These are phyloP conservation scores for Gypsophila paniculata DNA, from an alignment of 179 eudicot genomes.

Conservation along the genomic window DNA sequence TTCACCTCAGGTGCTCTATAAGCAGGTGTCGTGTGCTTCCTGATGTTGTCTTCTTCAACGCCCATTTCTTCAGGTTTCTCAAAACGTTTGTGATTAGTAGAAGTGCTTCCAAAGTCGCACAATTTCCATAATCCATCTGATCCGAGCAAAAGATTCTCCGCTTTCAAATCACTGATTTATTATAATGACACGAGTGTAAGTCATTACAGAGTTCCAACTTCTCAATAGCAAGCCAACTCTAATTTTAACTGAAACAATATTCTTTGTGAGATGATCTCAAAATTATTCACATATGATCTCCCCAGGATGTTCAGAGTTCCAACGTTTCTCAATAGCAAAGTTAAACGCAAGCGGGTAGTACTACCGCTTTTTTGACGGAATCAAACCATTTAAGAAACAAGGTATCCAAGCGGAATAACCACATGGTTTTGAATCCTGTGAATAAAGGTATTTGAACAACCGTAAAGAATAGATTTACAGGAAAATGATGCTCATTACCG, in stretches of 20 bases:
- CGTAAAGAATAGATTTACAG: not conserved
- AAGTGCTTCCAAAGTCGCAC: conserved; percentile 95
- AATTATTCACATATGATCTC: not conserved
- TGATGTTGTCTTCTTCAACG: conserved; percentile 90
- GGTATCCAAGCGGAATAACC: not conserved
- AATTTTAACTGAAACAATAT: not conserved
- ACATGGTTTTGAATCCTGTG: not conserved
- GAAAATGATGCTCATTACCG: conserved; percentile 43
- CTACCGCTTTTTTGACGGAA: not conserved
- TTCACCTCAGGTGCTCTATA: conserved; percentile 96
- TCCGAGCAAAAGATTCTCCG: conserved; percentile 85
- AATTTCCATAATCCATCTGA: conserved; percentile 90
- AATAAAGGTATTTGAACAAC: not conserved
- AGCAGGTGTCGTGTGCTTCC: conserved; percentile 98
- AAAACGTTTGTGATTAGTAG: conserved; percentile 90
- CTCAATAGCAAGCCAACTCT: not conserved
- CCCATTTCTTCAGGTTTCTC: conserved; percentile 99
- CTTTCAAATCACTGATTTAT: conserved; percentile 83
- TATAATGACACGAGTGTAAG: conserved; percentile 18
- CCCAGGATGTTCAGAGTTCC: not conserved
- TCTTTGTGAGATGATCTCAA: not conserved
- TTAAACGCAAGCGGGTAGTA: not conserved
- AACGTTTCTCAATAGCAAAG: not conserved
- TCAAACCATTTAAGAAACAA: no score
- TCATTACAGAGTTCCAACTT: not conserved